Evolutionary conservation across 257 asterid species (phyloP), one percentile per base, ranked within the genome.

Genomic region (Plectranthus barbatus): DNA sequence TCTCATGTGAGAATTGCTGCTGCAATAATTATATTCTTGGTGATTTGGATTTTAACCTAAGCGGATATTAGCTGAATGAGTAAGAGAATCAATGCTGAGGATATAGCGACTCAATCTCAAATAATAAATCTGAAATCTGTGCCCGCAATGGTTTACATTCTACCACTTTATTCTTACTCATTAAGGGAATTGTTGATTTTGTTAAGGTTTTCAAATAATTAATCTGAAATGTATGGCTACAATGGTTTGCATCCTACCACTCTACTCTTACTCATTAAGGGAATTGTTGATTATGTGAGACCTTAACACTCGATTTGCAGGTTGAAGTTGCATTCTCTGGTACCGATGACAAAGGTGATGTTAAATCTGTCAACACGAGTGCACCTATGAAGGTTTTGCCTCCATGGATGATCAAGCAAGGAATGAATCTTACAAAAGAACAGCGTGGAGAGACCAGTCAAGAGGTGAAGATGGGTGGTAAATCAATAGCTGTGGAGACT

Each of bases 251-350:
- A 26, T 47, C 50, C n/a, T 19, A 26, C 54, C 17, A 10, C 13
- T 47, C 17, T 58, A 10, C 13, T 49, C 49, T 66, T 41, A 44
- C 57, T 54, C 46, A 18, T 13, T 6, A 14, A 11, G 37, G 42
- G 58, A 64, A 53, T 26, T 66, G 24, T 19, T 71, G 33, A 60
- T 55, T 51, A 9, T 40, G 39, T 56, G 42, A 56, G 59, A 52
- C 60, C 70, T 51, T 62, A 56, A 51, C 51, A n/a, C 44, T 66
- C 40, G 39, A 42, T 39, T 66, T 71, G 62, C 86, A 91, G 98
- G 95, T 93, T 69, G 99, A 90, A 77, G 99, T 93, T 78, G 95
- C 86, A 24, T 82, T 90, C 77, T 77, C 94, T 40, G 99, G 94
- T 29, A 62, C 76, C 53, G 97, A 90, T 56, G 95, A 83, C 7